Percentiles rank a stretch among this genome's conserved stretches.
Evolutionary conservation across 257 asterid species (phyloP).

Genomic region (Datura wrightii): DNA sequence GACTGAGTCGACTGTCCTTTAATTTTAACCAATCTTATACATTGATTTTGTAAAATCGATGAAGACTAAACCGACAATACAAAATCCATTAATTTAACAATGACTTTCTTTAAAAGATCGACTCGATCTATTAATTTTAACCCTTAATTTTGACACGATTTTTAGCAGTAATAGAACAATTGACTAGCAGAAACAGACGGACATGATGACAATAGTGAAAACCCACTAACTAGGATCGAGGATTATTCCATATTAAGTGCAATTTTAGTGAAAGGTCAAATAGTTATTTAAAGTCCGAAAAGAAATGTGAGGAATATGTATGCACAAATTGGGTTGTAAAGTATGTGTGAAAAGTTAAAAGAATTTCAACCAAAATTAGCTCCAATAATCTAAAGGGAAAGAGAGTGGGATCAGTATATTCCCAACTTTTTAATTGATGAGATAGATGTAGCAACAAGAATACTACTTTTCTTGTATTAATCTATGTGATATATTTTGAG

Average conservation of each 20-base stretch:
- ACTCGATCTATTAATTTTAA: no score
- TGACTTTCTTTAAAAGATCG: no score
- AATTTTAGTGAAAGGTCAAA: slow-evolving; percentile 39
- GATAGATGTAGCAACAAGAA: slow-evolving; percentile 24
- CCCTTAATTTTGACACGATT: no score
- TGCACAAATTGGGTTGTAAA: slow-evolving; percentile 43
- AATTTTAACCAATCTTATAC: no score
- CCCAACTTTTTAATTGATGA: slow-evolving; percentile 34
- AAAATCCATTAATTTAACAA: no score
- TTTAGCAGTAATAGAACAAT: background rate
- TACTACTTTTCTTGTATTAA: background rate
- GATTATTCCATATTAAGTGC: background rate
- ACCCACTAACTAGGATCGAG: background rate
- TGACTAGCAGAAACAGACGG: background rate
- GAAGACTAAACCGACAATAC: no score
- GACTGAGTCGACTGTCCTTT: no score
- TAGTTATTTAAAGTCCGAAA: slow-evolving; percentile 30
- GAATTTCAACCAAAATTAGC: slow-evolving; percentile 35
- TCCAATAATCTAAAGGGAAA: slow-evolving; percentile 26
- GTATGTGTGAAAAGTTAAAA: slow-evolving; percentile 19
- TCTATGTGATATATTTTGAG: no score
- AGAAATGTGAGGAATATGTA: slow-evolving; percentile 29
- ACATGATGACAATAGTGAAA: background rate
- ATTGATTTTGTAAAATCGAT: no score
- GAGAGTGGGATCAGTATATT: slow-evolving; percentile 30